Evolutionary conservation across 2,329 filamentous ascomycete genomes (phyloP), one percentile per base, ranked within the genome.

Genomic region (Westerdykella ornata): DNA sequence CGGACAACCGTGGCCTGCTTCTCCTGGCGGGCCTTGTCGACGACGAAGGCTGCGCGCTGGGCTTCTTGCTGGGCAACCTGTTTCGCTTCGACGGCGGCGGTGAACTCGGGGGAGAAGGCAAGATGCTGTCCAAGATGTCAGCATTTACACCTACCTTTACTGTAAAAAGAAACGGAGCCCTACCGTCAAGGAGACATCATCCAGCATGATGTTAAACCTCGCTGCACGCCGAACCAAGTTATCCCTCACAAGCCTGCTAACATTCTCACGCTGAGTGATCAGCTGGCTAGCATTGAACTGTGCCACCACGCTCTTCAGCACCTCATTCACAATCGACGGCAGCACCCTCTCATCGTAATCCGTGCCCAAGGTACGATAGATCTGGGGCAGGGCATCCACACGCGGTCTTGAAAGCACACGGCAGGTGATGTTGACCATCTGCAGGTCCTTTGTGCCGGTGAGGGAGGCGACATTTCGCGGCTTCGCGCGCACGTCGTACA

Each of bases 401-500:
- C 88, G 81, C 42, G 92, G 92, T 57, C 88, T 78, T 44, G 90
- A 96, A 39, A 98, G 85, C 44, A 98, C 92, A 86, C 92, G 90
- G 72, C 92, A 98, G 63, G 90, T 98, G 67, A 98, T 97, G 79
- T 98, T 98, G 65, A 97, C 92, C 92, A 98, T 98, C 75, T 98
- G 92, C 70, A 98, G 74, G 71, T 98, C 92, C 77, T 98, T 98
- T 63, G 92, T 98, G 57, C 92, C 92, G 45, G 92, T 98, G 53
- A 98, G 80, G 53, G 92, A 97, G 53, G 92, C 85, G 57, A 98
- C 89, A 63, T 94, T 96, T 66, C 92, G 83, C 60, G 92, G 92
- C 76, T 90, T 96, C 46, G 92, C 92, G 71, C 92, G 90, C 57
- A 98, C 92, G 68, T 98, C 90, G 75, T 97, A 98, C 58, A 89